These are phyloP conservation scores for Cyclotella sp. DNA, from an alignment of 108 stramenopile genomes.

Conservation along the genomic window DNA sequence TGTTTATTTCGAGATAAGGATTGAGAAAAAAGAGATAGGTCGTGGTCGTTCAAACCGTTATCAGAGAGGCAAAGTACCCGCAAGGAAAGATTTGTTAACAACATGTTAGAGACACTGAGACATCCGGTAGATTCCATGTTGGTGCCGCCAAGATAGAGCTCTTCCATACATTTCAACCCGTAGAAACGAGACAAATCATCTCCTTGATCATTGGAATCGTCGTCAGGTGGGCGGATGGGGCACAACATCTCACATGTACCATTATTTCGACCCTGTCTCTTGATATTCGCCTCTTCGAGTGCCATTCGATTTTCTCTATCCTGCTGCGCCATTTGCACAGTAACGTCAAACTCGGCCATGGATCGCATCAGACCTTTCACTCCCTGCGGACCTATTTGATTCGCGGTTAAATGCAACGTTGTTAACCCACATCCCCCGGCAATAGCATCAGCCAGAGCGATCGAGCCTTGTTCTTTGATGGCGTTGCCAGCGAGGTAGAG, in stretches of 20 bases:
- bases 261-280: conserved; percentile 8
- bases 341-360: conserved; percentile 68
- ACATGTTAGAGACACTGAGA: conserved; percentile 69
- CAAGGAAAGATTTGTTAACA: conserved; percentile 67
- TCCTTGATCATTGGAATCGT: conserved; percentile 45
- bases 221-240: conserved; percentile 25
- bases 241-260: conserved; percentile 22
- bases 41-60: conserved; percentile 69
- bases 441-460: conserved; percentile 71
- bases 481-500: conserved; percentile 77
- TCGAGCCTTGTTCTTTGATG: conserved; percentile 63
- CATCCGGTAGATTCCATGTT: conserved; percentile 64
- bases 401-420: conserved; percentile 72
- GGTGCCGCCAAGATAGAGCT: conserved; percentile 63
- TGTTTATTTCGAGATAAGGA: conserved; percentile 74
- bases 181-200: conserved; percentile 40
- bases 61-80: conserved; percentile 64
- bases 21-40: conserved; percentile 74
- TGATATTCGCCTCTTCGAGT: conserved; percentile 29
- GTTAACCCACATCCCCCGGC: conserved; percentile 70
- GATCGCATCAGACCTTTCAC: conserved; percentile 69
- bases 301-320: conserved; percentile 51
- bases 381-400: conserved; percentile 65
- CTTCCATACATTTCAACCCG: conserved; percentile 58
- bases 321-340: conserved; percentile 47